phyloP scores from a whole-genome alignment of 2,329 filamentous ascomycete species.

The Periconia sp. region DNA sequence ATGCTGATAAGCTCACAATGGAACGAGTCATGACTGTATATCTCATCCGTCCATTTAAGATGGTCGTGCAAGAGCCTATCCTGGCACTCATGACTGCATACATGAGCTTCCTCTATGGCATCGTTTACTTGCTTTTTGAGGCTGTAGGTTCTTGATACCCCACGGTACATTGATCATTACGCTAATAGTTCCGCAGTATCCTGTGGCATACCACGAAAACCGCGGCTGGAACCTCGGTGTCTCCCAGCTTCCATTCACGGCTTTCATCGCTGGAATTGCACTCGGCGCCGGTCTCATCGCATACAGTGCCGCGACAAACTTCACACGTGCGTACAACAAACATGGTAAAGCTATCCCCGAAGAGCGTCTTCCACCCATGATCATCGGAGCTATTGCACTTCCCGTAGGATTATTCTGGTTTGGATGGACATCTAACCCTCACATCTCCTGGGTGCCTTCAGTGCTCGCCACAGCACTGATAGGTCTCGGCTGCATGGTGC shows the following conservation, averaged over 20 bases:
- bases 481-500: conserved; percentile 77
- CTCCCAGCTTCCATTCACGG: conserved; percentile 68
- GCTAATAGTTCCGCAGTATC: conserved; percentile 50
- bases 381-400: conserved; percentile 65
- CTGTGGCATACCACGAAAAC: conserved; percentile 68
- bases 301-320: conserved; percentile 41
- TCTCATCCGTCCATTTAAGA: conserved; percentile 69
- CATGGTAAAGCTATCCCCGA: conserved; percentile 62
- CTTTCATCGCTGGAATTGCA: conserved; percentile 66
- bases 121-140: conserved; percentile 60
- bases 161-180: conserved; percentile 40
- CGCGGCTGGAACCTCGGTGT: conserved; percentile 69
- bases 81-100: conserved; percentile 65
- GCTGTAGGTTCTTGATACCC: conserved; percentile 25
- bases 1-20: conserved; percentile 66
- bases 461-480: conserved; percentile 64
- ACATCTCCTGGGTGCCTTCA: conserved; percentile 62
- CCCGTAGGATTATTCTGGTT: conserved; percentile 66
- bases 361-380: conserved; percentile 69
- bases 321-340: conserved; percentile 35
- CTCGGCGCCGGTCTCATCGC: conserved; percentile 50
- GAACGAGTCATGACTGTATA: conserved; percentile 69
- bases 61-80: conserved; percentile 57
- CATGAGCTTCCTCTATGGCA: conserved; percentile 71
- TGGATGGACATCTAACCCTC: conserved; percentile 60